Base-by-base conservation (phyloP, 768 basidiomycete genomes). In the Xerocomus brunneocitrinus region DNA sequence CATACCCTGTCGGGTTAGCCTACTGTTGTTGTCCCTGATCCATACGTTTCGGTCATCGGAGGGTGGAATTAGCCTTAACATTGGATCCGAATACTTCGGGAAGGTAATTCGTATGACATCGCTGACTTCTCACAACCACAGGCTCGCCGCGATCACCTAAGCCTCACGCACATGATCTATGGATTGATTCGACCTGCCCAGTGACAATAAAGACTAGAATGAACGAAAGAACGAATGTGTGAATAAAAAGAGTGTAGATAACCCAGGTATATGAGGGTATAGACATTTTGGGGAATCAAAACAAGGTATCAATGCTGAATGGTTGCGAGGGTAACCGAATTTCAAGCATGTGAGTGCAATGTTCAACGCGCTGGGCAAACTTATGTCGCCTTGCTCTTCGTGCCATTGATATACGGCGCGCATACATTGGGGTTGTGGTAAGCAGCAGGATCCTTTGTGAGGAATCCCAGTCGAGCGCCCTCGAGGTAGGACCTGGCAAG, bases 401-500 rank as follows among this genome's bases (percentile, higher is more conserved):
- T 54, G 24, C 49, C 39, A 9, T 68, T 58, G 49, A 63, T 58
- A 44, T 82, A 89, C 0, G 76, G 73, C 28, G 64, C 81, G 61
- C 87, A 90, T n/a, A 90, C 87, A 52, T 79, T 60, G 0, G 81
- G 75, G 60, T 90, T 67, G 55, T 83, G 52, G 32, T 80, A 65
- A 55, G 70, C 53, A 0, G 84, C 74, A 3, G 87, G 87, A 62
- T 90, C 79, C 54, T 73, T 53, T 0, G 85, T 89, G 27, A 90
- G 69, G 68, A 76, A 88, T 1, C 85, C 85, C 6, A 73, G 66
- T 19, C 69, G 52, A 12, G 86, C 63, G 16, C 80, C 88, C 46
- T 86, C 80, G 30, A 82, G 64, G 62, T 90, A 90, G 2, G 86
- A 86, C 87, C 87, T 88, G 56, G 8, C 42, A 34, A 25, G 16